These are phyloP conservation scores for Leccinum incarnatum DNA, from an alignment of 768 basidiomycete species.

Conservation along the genomic window DNA sequence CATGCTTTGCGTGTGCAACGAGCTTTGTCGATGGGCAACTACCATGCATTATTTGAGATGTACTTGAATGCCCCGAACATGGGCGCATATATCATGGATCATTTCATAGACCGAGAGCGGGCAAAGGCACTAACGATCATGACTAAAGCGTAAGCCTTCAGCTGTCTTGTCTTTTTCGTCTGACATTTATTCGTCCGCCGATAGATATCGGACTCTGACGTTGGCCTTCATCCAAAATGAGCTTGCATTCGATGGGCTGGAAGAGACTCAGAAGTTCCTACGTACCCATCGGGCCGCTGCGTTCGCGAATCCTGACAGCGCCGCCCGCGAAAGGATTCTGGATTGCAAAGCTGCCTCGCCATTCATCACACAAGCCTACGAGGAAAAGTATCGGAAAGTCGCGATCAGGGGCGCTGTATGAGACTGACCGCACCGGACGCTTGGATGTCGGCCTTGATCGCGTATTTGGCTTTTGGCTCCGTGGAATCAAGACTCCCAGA, in stretches of 20 bases:
- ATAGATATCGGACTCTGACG: slow-evolving; percentile 80
- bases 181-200: background rate
- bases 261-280: slow-evolving; percentile 68
- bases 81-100: slow-evolving; percentile 99
- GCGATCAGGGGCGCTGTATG: slow-evolving; percentile 92
- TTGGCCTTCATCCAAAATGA: slow-evolving; percentile 75
- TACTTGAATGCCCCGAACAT: slow-evolving; percentile 88
- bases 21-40: slow-evolving; percentile 89
- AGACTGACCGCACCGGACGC: slow-evolving; percentile 8
- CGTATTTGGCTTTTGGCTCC: slow-evolving; percentile 4
- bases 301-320: slow-evolving; percentile 61
- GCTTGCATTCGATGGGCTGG: slow-evolving; percentile 75
- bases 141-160: slow-evolving; percentile 76
- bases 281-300: slow-evolving; percentile 61
- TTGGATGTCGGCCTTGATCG: slow-evolving; percentile 4
- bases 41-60: slow-evolving; percentile 85
- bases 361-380: slow-evolving; percentile 61
- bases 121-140: slow-evolving; percentile 84
- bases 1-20: slow-evolving; percentile 91
- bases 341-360: slow-evolving; percentile 67
- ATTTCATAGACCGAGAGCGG: slow-evolving; percentile 92
- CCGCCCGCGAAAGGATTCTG: slow-evolving; percentile 61
- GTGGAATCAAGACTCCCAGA: slow-evolving; percentile 15
- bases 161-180: background rate
- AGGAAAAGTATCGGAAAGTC: slow-evolving; percentile 82